Evolutionary conservation across 2,329 filamentous ascomycete genomes (phyloP).

Genomic region (Laburnicola sp.): DNA sequence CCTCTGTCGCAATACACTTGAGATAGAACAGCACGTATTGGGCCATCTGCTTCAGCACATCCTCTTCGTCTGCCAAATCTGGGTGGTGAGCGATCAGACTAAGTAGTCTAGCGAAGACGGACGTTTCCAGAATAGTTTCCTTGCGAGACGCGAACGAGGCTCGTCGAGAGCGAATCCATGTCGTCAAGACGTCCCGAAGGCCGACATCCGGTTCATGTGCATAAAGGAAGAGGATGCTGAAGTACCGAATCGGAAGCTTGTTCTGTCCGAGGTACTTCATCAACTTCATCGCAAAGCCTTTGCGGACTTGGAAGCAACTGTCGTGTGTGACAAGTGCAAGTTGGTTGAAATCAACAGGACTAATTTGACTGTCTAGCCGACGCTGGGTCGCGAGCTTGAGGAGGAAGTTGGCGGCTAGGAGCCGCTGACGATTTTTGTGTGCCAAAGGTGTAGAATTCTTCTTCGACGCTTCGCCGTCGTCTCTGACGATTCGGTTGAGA

Average conservation of each 20-base stretch:
- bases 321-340: constrained; percentile 84
- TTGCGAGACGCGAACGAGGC: constrained; percentile 62
- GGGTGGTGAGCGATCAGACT: constrained; percentile 92
- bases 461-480: constrained; percentile 80
- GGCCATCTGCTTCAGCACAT: constrained; percentile 77
- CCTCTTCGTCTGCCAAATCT: constrained; percentile 68
- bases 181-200: constrained; percentile 75
- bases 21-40: constrained; percentile 91
- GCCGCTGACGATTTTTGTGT: constrained; percentile 78
- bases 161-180: constrained; percentile 84
- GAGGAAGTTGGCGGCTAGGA: constrained; percentile 75
- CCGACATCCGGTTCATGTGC: constrained; percentile 83
- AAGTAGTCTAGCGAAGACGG: constrained; percentile 75
- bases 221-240: constrained; percentile 84
- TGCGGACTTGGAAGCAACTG: constrained; percentile 70
- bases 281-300: constrained; percentile 77
- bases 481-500: constrained; percentile 72
- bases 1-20: constrained; percentile 76
- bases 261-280: constrained; percentile 85
- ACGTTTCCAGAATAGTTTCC: constrained; percentile 70
- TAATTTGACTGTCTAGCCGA: constrained; percentile 74
- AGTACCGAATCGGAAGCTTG: constrained; percentile 74
- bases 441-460: constrained; percentile 69
- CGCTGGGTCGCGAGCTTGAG: constrained; percentile 82
- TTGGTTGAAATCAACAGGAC: constrained; percentile 74